Percentiles rank a stretch among this genome's conserved stretches.
phyloP scores from a whole-genome alignment of 441 rosid genomes.

The Erodium trifolium region DNA sequence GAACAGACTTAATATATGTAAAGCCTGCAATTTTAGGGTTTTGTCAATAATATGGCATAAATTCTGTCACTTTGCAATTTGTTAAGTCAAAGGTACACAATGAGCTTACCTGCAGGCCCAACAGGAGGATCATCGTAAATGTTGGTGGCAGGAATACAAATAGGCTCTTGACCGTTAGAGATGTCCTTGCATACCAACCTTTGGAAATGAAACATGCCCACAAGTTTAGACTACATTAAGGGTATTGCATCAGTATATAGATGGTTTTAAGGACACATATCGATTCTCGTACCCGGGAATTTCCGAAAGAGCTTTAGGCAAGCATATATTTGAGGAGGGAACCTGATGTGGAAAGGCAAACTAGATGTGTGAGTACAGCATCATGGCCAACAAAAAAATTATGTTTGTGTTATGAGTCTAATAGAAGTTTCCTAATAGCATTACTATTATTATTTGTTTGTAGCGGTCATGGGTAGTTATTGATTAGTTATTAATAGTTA shows the following conservation, averaged over 20 bases:
- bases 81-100: background rate
- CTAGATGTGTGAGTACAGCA: constrained; percentile 9
- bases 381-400: constrained; percentile 13
- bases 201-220: constrained; percentile 14
- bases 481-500: too few species aligned
- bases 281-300: constrained; percentile 40
- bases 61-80: background rate
- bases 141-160: constrained; percentile 39
- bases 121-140: constrained; percentile 32
- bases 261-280: background rate
- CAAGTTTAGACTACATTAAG: constrained; percentile 17
- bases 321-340: constrained; percentile 22
- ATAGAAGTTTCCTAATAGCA: too few species aligned
- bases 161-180: constrained; percentile 37
- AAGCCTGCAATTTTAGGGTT: constrained; percentile 32
- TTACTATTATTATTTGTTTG: too few species aligned
- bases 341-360: constrained; percentile 28
- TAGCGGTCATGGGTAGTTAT: too few species aligned
- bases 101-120: constrained; percentile 44
- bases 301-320: constrained; percentile 20
- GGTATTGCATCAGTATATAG: background rate
- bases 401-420: too few species aligned
- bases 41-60: too few species aligned
- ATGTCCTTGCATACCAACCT: constrained; percentile 48
- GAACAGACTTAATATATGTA: constrained; percentile 31